phyloP scores from a whole-genome alignment of 768 basidiomycete genomes.

The Lactarius pseudohatsudake region DNA sequence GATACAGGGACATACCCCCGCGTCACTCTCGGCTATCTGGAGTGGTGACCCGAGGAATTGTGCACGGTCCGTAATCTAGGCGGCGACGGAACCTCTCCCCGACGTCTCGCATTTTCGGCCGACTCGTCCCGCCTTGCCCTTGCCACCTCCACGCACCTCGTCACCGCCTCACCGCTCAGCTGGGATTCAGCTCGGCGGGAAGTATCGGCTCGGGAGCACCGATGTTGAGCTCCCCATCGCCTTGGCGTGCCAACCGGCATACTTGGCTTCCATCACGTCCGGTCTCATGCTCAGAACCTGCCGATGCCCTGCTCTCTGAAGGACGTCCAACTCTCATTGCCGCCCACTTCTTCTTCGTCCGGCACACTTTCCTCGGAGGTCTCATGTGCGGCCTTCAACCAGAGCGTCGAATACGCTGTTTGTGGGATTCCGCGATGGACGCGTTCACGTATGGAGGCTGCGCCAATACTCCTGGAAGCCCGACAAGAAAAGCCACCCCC shows the following conservation, averaged over 20 bases:
- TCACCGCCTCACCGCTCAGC: conserved; percentile 12
- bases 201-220: conserved; percentile 5
- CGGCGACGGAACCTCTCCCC: conserved; percentile 2
- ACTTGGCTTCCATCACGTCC: conserved; percentile 11
- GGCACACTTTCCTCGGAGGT: not conserved
- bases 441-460: conserved; percentile 17
- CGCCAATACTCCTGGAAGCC: conserved; percentile 16
- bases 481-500: conserved; percentile 2
- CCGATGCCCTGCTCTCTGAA: conserved; percentile 5
- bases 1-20: conserved; percentile 25
- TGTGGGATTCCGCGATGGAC: conserved; percentile 15
- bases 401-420: conserved; percentile 7
- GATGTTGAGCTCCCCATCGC: conserved; percentile 13
- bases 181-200: conserved; percentile 16
- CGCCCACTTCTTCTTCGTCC: not conserved
- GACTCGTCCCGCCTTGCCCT: conserved; percentile 12
- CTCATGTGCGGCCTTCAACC: conserved; percentile 16
- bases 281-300: conserved; percentile 17
- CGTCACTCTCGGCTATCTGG: conserved; percentile 33
- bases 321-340: conserved; percentile 14
- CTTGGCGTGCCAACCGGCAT: conserved; percentile 9
- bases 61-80: conserved; percentile 17
- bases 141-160: conserved; percentile 12
- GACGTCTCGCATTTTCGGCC: conserved; percentile 14
- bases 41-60: conserved; percentile 28